These are phyloP conservation scores for Pisolithus microcarpus DNA, from an alignment of 768 basidiomycete species.

Conservation along the genomic window DNA sequence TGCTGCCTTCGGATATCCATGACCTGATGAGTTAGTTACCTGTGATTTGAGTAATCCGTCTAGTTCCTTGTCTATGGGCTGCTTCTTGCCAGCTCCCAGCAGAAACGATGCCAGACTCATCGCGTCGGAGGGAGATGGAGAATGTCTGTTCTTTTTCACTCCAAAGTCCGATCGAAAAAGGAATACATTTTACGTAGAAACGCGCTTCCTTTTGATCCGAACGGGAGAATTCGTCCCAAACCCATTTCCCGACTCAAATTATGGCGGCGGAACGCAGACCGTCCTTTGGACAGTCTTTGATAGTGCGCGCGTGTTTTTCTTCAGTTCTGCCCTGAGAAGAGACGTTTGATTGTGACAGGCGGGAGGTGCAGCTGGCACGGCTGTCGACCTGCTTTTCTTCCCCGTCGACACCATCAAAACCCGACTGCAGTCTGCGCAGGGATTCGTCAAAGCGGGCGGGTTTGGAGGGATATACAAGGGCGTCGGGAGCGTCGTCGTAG, in stretches of 20 bases:
- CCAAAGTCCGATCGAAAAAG: too few species aligned
- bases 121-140: not conserved
- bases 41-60: conserved; percentile 55
- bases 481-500: conserved; percentile 88
- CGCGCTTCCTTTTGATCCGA: too few species aligned
- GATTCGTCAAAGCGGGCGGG: conserved; percentile 83
- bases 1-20: conserved; percentile 6
- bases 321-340: not conserved
- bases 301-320: conserved; percentile 27
- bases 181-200: too few species aligned
- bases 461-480: conserved; percentile 90
- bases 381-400: conserved; percentile 94
- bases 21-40: conserved; percentile 36
- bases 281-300: conserved; percentile 40
- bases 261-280: conserved; percentile 31
- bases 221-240: too few species aligned
- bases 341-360: conserved; percentile 41
- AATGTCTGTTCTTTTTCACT: not conserved
- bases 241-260: too few species aligned
- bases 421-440: conserved; percentile 81
- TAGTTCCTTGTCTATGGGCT: conserved; percentile 50
- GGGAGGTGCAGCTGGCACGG: conserved; percentile 85
- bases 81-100: conserved; percentile 30
- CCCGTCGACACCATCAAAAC: conserved; percentile 98
- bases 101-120: conserved; percentile 58